phyloP scores from a whole-genome alignment of 305 asterid species.

The Salvia sclarea region DNA sequence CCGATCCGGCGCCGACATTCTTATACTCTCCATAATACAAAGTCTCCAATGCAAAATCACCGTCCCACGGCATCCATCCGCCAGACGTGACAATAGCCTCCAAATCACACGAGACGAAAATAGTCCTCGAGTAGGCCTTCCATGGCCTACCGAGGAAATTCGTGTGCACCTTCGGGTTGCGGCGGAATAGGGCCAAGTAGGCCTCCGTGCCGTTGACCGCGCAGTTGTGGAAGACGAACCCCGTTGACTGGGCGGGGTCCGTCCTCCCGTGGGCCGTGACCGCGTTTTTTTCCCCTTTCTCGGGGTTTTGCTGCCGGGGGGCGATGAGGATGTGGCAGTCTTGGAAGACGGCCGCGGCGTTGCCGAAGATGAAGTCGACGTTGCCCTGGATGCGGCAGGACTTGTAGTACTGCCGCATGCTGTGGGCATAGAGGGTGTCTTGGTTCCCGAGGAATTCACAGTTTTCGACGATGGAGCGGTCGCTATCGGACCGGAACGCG shows the following conservation, averaged over 20 bases:
- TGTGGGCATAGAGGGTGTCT: slow-evolving; percentile 65
- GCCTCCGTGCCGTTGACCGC: slow-evolving; percentile 57
- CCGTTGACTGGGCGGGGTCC: slow-evolving; percentile 58
- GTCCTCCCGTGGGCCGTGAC: slow-evolving; percentile 65
- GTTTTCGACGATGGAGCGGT: slow-evolving; percentile 46
- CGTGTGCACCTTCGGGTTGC: slow-evolving; percentile 46
- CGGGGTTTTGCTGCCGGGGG: slow-evolving; percentile 46
- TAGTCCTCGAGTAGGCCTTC: slow-evolving; percentile 65
- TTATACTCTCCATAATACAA: slow-evolving; percentile 58
- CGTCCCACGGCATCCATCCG: slow-evolving; percentile 73
- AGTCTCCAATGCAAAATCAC: slow-evolving; percentile 54
- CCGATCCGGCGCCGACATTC: slow-evolving; percentile 48
- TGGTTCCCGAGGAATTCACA: slow-evolving; percentile 67
- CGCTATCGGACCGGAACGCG: slow-evolving; percentile 77
- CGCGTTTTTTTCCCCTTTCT: slow-evolving; percentile 51
- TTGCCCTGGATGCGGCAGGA: slow-evolving; percentile 65
- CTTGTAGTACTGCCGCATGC: slow-evolving; percentile 61
- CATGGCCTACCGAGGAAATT: slow-evolving; percentile 66
- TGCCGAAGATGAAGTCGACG: slow-evolving; percentile 69
- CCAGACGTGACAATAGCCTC: slow-evolving; percentile 45
- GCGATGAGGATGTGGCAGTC: slow-evolving; percentile 48
- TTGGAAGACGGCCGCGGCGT: slow-evolving; percentile 58
- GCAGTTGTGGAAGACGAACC: slow-evolving; percentile 60
- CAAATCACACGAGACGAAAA: slow-evolving; percentile 46
- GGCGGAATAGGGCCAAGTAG: slow-evolving; percentile 43